These are phyloP conservation scores for Amesomyces nigricolor DNA, from an alignment of 2,329 filamentous ascomycete species.

Conservation along the genomic window DNA sequence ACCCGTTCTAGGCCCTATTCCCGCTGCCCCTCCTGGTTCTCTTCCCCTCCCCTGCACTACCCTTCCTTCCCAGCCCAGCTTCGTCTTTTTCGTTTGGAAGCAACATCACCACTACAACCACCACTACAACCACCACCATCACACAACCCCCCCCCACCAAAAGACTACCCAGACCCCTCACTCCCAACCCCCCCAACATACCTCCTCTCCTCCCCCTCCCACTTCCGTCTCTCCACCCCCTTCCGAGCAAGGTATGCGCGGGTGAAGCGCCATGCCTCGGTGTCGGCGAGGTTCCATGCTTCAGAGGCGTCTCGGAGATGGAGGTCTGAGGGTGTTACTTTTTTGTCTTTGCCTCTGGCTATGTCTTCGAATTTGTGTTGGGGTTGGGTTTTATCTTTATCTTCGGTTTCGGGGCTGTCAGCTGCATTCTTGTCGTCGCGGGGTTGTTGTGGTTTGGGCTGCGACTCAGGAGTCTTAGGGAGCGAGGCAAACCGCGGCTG, in stretches of 20 bases:
- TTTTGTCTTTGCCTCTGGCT: conserved; percentile 34
- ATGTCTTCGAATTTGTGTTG: no score
- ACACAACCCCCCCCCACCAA: no score
- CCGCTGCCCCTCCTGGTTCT: no score
- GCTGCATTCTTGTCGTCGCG: no score
- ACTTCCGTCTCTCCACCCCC: conserved; percentile 57
- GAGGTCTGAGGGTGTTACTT: conserved; percentile 33
- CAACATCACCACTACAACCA: no score
- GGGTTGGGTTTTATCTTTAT: background rate
- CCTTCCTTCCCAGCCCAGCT: no score
- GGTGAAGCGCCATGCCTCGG: conserved; percentile 71
- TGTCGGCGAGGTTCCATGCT: conserved; percentile 65
- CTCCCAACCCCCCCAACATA: conserved; percentile 59
- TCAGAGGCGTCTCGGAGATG: conserved; percentile 52
- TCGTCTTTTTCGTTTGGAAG: no score
- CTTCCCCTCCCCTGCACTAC: no score
- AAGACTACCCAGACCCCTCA: conserved; percentile 38
- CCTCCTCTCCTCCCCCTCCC: conserved; percentile 64
- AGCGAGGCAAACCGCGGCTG: conserved; percentile 5
- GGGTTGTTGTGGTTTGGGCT: background rate
- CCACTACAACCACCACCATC: no score
- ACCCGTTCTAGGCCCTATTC: no score
- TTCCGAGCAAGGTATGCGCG: conserved; percentile 60
- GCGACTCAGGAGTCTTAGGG: conserved; percentile 20
- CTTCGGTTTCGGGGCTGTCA: background rate